Evolutionary conservation across 2,329 filamentous ascomycete genomes (phyloP).

Genomic region (Ophiocordyceps camponoti-floridani): DNA sequence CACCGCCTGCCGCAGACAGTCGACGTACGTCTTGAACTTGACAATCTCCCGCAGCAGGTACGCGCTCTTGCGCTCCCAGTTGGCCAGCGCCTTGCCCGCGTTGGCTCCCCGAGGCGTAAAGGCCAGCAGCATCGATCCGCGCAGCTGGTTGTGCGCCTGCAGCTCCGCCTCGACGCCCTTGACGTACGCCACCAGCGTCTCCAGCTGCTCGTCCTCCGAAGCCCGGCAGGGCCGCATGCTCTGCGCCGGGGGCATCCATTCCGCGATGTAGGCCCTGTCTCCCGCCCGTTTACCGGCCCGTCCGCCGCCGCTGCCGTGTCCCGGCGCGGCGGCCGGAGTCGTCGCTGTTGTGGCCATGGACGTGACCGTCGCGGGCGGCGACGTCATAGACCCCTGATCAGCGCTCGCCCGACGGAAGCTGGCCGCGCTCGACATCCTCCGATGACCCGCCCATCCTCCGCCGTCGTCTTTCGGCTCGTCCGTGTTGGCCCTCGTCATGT

Average conservation of each 20-base stretch:
- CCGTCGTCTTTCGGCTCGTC: conserved; percentile 17
- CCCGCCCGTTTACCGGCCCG: conserved; percentile 50
- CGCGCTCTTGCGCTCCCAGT: conserved; percentile 92
- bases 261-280: conserved; percentile 66
- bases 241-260: conserved; percentile 80
- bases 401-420: conserved; percentile 40
- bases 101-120: conserved; percentile 78
- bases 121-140: conserved; percentile 72
- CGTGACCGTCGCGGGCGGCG: conserved; percentile 23
- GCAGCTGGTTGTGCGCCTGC: conserved; percentile 71
- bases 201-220: conserved; percentile 65
- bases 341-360: conserved; percentile 22
- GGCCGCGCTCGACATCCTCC: conserved; percentile 24
- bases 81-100: conserved; percentile 68
- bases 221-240: conserved; percentile 73
- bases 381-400: conserved; percentile 28
- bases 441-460: conserved; percentile 15
- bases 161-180: conserved; percentile 73
- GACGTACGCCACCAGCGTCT: conserved; percentile 60
- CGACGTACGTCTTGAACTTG: conserved; percentile 91
- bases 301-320: too few relatives aligned
- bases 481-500: conserved; percentile 36
- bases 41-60: conserved; percentile 88
- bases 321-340: not conserved
- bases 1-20: conserved; percentile 58